These are phyloP conservation scores for Daldinia loculata DNA, from an alignment of 495 filamentous ascomycete species.

Conservation along the genomic window DNA sequence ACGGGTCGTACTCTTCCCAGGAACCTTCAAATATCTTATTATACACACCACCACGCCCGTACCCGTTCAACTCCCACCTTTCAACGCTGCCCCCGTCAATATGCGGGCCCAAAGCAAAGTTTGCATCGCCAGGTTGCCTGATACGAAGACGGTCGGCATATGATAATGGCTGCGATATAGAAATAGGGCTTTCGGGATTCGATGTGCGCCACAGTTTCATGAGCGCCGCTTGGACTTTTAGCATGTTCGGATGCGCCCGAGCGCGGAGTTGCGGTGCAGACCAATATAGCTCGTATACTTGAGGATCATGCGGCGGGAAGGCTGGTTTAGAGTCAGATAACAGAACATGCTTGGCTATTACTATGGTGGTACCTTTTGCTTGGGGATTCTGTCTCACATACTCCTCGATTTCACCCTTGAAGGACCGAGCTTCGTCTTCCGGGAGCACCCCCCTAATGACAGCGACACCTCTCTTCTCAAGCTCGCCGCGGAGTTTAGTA, in stretches of 20 bases:
- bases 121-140: conserved; percentile 73
- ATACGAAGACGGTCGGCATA: conserved; percentile 90
- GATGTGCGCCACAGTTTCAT: conserved; percentile 77
- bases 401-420: conserved; percentile 66
- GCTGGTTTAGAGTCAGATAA: conserved; percentile 53
- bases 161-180: conserved; percentile 65
- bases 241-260: conserved; percentile 73
- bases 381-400: conserved; percentile 70
- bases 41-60: conserved; percentile 75
- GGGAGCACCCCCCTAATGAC: conserved; percentile 71
- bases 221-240: conserved; percentile 73
- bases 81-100: conserved; percentile 86
- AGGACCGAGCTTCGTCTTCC: conserved; percentile 63
- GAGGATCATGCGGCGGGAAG: conserved; percentile 64
- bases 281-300: conserved; percentile 93
- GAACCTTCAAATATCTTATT: conserved; percentile 73
- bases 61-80: conserved; percentile 84
- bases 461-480: conserved; percentile 68
- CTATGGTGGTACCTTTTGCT: conserved; percentile 53
- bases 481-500: conserved; percentile 53
- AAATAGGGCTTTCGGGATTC: conserved; percentile 67
- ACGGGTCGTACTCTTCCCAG: conserved; percentile 87
- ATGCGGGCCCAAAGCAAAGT: conserved; percentile 87
- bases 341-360: neutral
- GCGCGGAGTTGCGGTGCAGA: conserved; percentile 77